Conservation (phyloP, 1,284 basidiomycete genomes). For the Ustilago shanxiensis region DNA sequence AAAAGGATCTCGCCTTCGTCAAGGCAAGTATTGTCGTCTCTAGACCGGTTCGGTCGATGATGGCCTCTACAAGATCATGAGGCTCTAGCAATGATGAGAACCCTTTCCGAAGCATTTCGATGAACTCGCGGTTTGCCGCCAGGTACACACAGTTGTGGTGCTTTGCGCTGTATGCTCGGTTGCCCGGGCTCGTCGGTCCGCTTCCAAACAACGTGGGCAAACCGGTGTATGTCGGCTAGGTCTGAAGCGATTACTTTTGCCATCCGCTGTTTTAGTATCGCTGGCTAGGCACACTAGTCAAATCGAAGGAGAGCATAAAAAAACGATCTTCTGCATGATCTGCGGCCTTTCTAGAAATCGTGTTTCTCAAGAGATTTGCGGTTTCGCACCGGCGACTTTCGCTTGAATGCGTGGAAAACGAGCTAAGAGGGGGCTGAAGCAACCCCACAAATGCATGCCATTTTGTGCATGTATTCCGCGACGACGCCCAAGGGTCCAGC, state of each 20-base stretch:
- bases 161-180: too few relatives aligned
- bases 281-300: too few relatives aligned
- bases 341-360: background rate
- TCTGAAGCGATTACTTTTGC: background rate
- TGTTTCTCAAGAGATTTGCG: background rate
- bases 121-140: too few relatives aligned
- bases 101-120: too few relatives aligned
- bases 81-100: too few relatives aligned
- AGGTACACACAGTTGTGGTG: too few relatives aligned
- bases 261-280: background rate
- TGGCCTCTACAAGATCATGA: too few relatives aligned
- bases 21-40: too few relatives aligned
- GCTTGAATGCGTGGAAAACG: background rate
- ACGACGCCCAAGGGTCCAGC: slow-evolving; percentile 1
- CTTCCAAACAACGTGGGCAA: background rate
- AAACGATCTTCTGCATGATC: slow-evolving; percentile 1
- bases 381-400: slow-evolving; percentile 9
- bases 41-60: too few relatives aligned
- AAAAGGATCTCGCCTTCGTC: too few relatives aligned
- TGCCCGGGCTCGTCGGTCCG: background rate
- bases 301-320: background rate
- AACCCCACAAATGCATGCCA: background rate
- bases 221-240: background rate
- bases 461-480: background rate
- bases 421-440: background rate